phyloP scores from a whole-genome alignment of 495 filamentous ascomycete genomes.

The Penicillium chermesinum region DNA sequence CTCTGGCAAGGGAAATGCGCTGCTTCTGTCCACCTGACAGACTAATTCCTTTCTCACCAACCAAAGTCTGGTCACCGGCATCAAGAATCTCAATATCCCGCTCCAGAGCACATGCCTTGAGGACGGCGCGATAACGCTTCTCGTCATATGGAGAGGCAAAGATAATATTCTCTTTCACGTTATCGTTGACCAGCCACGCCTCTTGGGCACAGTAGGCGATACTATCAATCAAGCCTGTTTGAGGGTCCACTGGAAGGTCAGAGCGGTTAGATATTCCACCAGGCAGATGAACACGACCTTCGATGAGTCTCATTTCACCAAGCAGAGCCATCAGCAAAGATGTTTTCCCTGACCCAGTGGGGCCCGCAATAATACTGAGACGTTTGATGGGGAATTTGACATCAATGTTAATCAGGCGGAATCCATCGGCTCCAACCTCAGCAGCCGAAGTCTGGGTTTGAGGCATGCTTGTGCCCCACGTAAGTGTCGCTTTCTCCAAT shows the following conservation, averaged over 20 bases:
- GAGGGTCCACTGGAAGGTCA: slow-evolving; percentile 73
- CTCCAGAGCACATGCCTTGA: slow-evolving; percentile 88
- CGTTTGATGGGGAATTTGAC: slow-evolving; percentile 70
- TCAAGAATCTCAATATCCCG: slow-evolving; percentile 91
- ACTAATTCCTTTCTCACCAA: slow-evolving; percentile 96
- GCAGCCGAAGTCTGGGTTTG: slow-evolving; percentile 30
- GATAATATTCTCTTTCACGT: slow-evolving; percentile 92
- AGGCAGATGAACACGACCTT: slow-evolving; percentile 78
- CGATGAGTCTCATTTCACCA: slow-evolving; percentile 88
- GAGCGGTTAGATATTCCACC: slow-evolving; percentile 72
- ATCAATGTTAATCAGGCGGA: slow-evolving; percentile 77
- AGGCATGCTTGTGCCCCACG: slow-evolving; percentile 67
- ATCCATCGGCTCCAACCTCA: slow-evolving; percentile 45
- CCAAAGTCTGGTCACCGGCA: slow-evolving; percentile 85
- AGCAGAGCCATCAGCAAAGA: slow-evolving; percentile 93
- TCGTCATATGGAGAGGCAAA: slow-evolving; percentile 83
- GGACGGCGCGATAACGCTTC: slow-evolving; percentile 78
- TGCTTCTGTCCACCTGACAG: slow-evolving; percentile 98
- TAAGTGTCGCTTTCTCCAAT: slow-evolving; percentile 76
- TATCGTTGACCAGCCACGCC: slow-evolving; percentile 95
- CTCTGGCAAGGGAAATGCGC: slow-evolving; percentile 89
- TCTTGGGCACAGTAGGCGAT: slow-evolving; percentile 97
- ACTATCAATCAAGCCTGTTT: slow-evolving; percentile 83
- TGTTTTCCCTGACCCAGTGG: slow-evolving; percentile 93
- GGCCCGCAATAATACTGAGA: slow-evolving; percentile 86